Conservation (phyloP, 1,284 basidiomycete genomes). For the Marasmius tenuissimus region DNA sequence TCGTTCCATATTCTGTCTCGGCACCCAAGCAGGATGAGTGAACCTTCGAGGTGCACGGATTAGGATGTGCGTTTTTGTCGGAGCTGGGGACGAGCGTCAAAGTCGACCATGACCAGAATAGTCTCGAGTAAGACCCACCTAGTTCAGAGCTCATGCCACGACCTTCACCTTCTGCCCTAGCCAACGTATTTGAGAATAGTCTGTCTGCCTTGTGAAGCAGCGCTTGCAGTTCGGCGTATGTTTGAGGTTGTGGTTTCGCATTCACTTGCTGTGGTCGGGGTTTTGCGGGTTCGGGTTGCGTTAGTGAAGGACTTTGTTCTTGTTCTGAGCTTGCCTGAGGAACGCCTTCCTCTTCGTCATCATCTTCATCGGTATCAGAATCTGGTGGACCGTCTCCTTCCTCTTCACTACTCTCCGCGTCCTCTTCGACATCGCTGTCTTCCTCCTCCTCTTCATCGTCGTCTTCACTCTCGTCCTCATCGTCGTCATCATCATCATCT, state of each 20-base stretch:
- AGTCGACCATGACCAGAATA: neutral
- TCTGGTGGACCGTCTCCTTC: slow-evolving; percentile 16
- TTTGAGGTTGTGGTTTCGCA: neutral
- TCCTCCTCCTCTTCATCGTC: neutral
- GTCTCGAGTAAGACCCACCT: slow-evolving; percentile 41
- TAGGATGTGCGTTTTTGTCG: slow-evolving; percentile 69
- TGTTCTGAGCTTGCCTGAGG: no score
- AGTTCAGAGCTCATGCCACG: slow-evolving; percentile 59
- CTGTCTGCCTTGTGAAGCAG: neutral
- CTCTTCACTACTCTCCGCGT: neutral
- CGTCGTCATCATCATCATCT: slow-evolving; percentile 22
- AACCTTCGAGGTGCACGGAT: slow-evolving; percentile 73
- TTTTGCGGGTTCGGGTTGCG: no score
- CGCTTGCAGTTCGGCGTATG: slow-evolving; percentile 39
- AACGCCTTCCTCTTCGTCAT: neutral
- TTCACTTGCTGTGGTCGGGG: no score
- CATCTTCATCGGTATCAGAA: slow-evolving; percentile 19
- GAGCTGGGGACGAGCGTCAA: slow-evolving; percentile 37
- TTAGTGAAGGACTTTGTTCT: no score
- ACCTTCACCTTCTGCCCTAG: slow-evolving; percentile 53
- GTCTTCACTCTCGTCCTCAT: no score
- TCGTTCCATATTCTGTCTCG: slow-evolving; percentile 55
- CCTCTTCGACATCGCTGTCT: slow-evolving; percentile 10
- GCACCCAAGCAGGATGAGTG: slow-evolving; percentile 69
- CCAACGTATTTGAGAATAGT: slow-evolving; percentile 52